Percentiles rank a stretch among this genome's conserved stretches.
These are phyloP conservation scores for Dysphania ambrosioides DNA, from an alignment of 148 eudicot species.

Conservation along the genomic window DNA sequence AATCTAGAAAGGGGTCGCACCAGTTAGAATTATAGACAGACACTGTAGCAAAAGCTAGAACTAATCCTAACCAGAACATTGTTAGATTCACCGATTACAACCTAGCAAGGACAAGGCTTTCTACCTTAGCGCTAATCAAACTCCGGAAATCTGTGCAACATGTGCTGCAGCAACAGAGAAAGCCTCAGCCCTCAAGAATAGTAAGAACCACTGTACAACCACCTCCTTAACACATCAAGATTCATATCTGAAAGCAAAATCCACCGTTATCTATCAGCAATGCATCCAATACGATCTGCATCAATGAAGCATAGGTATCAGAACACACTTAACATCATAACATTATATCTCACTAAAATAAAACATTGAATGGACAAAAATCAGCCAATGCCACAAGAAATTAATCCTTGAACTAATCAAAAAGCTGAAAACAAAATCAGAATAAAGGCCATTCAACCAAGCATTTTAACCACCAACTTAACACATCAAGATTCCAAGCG, in stretches of 20 bases:
- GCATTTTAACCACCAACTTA: too few species aligned
- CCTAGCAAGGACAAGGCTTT: slow-evolving; percentile 15
- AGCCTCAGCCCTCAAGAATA: slow-evolving; percentile 32
- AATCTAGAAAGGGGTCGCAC: neutral
- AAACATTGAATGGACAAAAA: too few species aligned
- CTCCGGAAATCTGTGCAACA: neutral
- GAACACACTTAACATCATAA: neutral
- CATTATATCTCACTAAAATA: neutral
- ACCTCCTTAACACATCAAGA: slow-evolving; percentile 3
- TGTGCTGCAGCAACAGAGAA: slow-evolving; percentile 9
- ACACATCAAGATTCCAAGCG: too few species aligned
- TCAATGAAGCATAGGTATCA: neutral
- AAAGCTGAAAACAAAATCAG: too few species aligned
- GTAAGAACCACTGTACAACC: slow-evolving; percentile 29
- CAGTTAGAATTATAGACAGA: slow-evolving; percentile 22
- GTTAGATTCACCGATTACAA: slow-evolving; percentile 13
- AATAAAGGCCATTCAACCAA: too few species aligned
- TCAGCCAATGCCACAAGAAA: too few species aligned
- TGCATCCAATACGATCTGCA: slow-evolving; percentile 11
- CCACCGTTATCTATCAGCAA: neutral
- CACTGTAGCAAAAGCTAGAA: slow-evolving; percentile 15
- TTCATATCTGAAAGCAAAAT: neutral
- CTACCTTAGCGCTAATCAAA: slow-evolving; percentile 17
- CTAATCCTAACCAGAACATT: slow-evolving; percentile 19
- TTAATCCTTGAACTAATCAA: too few species aligned